Evolutionary conservation across 139 green algal genomes (phyloP).

Genomic region (Chlamydomonas sp.): DNA sequence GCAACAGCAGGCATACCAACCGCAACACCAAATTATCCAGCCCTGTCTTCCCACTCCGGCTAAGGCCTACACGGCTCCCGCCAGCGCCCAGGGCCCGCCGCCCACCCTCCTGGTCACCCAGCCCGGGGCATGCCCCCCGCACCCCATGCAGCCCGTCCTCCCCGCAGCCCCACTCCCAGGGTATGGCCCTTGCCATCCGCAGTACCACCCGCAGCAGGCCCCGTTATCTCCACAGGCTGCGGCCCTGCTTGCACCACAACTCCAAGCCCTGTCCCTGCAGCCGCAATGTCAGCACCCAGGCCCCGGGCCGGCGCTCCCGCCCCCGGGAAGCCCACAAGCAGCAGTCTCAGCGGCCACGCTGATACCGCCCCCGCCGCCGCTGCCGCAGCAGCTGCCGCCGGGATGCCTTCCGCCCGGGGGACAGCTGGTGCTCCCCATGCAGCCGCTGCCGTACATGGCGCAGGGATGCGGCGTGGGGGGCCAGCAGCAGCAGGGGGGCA

Average conservation of each 20-base stretch:
- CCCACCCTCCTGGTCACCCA: background rate
- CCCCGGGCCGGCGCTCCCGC: no score
- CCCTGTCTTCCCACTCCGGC: conserved; percentile 1
- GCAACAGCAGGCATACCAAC: background rate
- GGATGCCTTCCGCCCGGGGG: background rate
- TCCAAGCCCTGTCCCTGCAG: background rate
- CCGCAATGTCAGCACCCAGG: no score
- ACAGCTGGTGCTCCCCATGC: background rate
- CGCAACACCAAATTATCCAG: background rate
- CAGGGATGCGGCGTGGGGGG: background rate
- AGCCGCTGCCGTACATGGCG: background rate
- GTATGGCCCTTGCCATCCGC: background rate
- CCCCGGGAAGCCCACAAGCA: no score
- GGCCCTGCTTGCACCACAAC: background rate
- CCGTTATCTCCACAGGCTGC: background rate
- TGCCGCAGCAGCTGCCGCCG: background rate
- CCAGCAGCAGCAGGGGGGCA: background rate
- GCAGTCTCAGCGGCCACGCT: no score
- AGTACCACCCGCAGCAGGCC: background rate
- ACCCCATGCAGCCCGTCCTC: background rate
- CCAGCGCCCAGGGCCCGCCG: background rate
- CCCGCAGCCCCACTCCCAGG: no score
- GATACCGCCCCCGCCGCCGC: background rate
- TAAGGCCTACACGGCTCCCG: conserved; percentile 4
- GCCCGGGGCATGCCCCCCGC: background rate